phyloP scores from a whole-genome alignment of 495 filamentous ascomycete genomes.

The Chaetomium cochliodes region DNA sequence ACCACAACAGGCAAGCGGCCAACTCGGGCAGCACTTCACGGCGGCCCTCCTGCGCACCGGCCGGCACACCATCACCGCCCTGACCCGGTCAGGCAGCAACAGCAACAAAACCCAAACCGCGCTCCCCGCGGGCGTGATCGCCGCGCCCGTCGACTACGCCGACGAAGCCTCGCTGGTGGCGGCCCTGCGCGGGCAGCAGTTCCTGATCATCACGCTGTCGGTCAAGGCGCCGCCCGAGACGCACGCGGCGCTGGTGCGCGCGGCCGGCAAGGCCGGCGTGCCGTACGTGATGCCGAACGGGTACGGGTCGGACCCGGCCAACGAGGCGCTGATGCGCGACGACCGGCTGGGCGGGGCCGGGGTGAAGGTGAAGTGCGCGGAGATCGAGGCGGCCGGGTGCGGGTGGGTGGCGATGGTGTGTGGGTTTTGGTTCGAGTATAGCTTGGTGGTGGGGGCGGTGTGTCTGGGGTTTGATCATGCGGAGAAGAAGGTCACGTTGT shows the following conservation, averaged over 20 bases:
- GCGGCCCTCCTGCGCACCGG: not conserved
- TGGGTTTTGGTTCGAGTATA: constrained; percentile 51
- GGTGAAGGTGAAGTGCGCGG: not conserved
- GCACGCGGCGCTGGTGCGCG: constrained; percentile 53
- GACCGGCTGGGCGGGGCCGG: not conserved
- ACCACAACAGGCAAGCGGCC: not conserved
- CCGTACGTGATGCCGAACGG: constrained; percentile 62
- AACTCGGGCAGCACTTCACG: not conserved
- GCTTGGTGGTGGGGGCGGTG: constrained; percentile 23
- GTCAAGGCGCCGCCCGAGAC: constrained; percentile 29
- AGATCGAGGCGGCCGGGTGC: constrained; percentile 46
- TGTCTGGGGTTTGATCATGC: constrained; percentile 39
- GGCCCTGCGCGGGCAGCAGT: constrained; percentile 1
- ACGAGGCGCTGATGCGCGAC: constrained; percentile 34
- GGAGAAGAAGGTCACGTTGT: constrained; percentile 35
- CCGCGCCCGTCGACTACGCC: constrained; percentile 1
- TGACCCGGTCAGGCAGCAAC: not conserved
- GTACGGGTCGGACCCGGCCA: constrained; percentile 43
- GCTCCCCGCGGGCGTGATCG: not conserved
- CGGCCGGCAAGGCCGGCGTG: constrained; percentile 61
- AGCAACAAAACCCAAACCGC: not conserved
- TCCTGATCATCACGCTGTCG: constrained; percentile 58
- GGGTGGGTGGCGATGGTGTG: constrained; percentile 41
- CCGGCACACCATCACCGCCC: constrained; percentile 1
- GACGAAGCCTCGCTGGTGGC: not conserved